These are phyloP conservation scores for Russula dissimulans DNA, from an alignment of 768 basidiomycete genomes.

Conservation along the genomic window DNA sequence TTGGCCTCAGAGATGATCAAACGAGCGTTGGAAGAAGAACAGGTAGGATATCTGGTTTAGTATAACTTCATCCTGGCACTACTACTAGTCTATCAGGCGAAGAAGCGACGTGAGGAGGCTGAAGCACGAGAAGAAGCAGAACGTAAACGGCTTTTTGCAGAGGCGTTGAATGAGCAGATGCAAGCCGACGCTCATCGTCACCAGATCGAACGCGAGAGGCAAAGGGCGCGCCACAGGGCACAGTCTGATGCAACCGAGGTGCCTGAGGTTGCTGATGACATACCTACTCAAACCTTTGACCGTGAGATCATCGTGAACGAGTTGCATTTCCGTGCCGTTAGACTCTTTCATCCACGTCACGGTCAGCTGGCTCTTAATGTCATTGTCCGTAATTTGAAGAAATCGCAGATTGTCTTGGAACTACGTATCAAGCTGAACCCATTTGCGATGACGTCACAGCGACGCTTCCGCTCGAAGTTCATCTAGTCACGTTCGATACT, in stretches of 20 bases:
- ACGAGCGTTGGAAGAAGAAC: constrained; percentile 61
- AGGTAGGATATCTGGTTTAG: constrained; percentile 31
- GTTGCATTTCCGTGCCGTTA: constrained; percentile 53
- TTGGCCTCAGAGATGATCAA: constrained; percentile 72
- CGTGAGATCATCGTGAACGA: constrained; percentile 49
- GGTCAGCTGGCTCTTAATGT: constrained; percentile 31
- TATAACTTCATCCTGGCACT: not conserved
- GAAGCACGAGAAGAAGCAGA: constrained; percentile 42
- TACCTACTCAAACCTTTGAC: constrained; percentile 51
- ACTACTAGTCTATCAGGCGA: constrained; percentile 8
- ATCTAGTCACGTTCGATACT: constrained; percentile 55
- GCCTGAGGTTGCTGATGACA: constrained; percentile 30
- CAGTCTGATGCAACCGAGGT: constrained; percentile 65
- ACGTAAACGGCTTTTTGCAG: constrained; percentile 35
- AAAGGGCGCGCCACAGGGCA: constrained; percentile 51
- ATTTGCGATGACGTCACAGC: constrained; percentile 54
- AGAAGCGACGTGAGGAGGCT: constrained; percentile 46
- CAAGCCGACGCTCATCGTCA: constrained; percentile 56
- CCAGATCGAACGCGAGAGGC: constrained; percentile 42
- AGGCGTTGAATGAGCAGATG: constrained; percentile 57
- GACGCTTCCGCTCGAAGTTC: constrained; percentile 58
- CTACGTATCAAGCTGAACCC: constrained; percentile 65
- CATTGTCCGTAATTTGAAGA: not conserved
- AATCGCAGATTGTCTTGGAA: constrained; percentile 51
- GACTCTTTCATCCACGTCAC: constrained; percentile 60